Conservation (phyloP, 1,284 basidiomycete species). For the Ceratobasidium papillatum region DNA sequence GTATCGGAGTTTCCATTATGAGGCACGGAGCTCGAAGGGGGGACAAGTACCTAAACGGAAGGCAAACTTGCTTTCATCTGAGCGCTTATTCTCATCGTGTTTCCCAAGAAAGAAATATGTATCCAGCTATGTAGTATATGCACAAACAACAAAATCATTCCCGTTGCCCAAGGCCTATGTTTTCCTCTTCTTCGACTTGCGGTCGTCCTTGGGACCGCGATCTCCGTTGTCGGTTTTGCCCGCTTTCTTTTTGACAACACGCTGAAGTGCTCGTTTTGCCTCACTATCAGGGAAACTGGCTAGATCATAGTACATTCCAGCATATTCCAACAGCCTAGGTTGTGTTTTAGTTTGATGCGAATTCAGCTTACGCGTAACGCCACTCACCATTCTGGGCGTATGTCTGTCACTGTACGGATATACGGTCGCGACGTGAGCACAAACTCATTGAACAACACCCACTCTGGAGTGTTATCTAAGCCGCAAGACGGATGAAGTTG, state of each 20-base stretch:
- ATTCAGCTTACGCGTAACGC: no score
- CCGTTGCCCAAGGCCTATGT: not conserved
- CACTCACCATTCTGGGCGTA: slow-evolving; percentile 86
- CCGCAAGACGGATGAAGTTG: slow-evolving; percentile 95
- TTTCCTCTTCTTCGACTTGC: slow-evolving; percentile 9
- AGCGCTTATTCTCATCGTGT: no score
- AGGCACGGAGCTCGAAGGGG: no score
- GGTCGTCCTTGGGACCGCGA: not conserved
- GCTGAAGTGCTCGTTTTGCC: slow-evolving; percentile 71
- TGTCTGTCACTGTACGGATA: slow-evolving; percentile 91
- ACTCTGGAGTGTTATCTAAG: slow-evolving; percentile 92
- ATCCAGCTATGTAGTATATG: not conserved
- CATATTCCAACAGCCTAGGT: slow-evolving; percentile 82
- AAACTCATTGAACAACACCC: slow-evolving; percentile 98
- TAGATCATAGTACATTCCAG: slow-evolving; percentile 82
- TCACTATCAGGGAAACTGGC: slow-evolving; percentile 72
- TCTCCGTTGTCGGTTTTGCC: slow-evolving; percentile 7
- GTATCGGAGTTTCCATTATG: no score
- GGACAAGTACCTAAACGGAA: no score
- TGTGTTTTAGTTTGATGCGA: not conserved
- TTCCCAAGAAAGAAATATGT: not conserved
- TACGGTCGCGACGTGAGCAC: slow-evolving; percentile 90
- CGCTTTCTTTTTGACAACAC: slow-evolving; percentile 57
- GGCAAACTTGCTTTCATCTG: no score
- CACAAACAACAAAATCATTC: not conserved